Base-by-base conservation (phyloP, 345 rosid species). In the Acer saccharum region DNA sequence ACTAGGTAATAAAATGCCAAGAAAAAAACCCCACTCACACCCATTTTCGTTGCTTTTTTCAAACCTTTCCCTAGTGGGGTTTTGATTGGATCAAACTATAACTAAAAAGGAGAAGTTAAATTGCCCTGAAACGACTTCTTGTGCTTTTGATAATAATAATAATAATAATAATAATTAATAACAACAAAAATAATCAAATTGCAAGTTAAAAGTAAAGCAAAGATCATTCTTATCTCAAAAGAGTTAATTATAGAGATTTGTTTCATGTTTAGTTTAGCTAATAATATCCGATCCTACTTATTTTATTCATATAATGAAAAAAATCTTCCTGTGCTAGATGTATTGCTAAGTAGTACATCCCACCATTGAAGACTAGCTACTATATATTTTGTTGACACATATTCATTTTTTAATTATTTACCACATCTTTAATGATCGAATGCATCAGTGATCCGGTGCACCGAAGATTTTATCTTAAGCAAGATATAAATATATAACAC, bases 191-290 rank as follows among this genome's bases (percentile, higher is more conserved):
- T 69, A 55, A 48, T 12, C 17, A n/a, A 43, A 50, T 29, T 18
- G 32, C 18, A 9, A 16, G 41, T 68, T 9, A 68, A 32, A 39
- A 43, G n/a, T 4, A 57, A 77, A 75, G 77, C 68, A 0, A 54
- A 72, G 82, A 78, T 75, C 60, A 73, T 66, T 81, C 77, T 76
- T 69, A 81, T 84, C 79, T 65, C 81, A 69, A 29, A 41, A 73
- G 77, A 78, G 73, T 62, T 78, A 32, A 74, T 72, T 54, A 65
- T 57, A 78, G 73, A 74, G 81, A 81, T 79, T 76, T 84, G 80
- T 58, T 58, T 78, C 62, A 44, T 72, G 73, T 76, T 68, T 72
- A 75, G 70, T 23, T 23, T 23, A 23, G 25, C 76, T 69, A 76
- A 78, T 76, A 35, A 44, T 61, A 41, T 61, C 68, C 76, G 43